Conservation (phyloP, 192 early-diverging fungal genomes). For the Lunasporangiospora selenospora region DNA sequence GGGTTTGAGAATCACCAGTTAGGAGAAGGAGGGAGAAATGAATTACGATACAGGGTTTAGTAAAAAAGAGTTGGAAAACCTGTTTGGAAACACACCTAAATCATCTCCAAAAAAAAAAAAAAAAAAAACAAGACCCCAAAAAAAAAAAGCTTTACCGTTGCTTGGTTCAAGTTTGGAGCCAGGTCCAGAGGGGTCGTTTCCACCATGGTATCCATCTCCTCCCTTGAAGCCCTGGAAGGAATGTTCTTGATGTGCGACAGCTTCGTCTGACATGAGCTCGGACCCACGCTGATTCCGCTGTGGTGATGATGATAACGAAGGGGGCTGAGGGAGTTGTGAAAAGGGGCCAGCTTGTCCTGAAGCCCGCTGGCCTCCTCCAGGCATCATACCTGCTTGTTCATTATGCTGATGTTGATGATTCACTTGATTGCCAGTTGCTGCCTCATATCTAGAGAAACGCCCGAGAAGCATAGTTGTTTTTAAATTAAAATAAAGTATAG, state of each 20-base stretch:
- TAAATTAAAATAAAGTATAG: no score
- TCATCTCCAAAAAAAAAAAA: neutral
- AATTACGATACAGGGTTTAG: neutral
- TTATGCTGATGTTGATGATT: no score
- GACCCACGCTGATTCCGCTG: neutral
- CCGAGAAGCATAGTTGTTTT: no score
- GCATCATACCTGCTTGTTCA: no score
- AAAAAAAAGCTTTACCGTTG: neutral
- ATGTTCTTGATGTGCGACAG: slow-evolving; percentile 15
- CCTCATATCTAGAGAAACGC: no score
- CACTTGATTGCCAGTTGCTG: no score
- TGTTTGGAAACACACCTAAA: neutral
- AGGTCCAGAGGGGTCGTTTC: slow-evolving; percentile 8
- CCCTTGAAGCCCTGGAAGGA: slow-evolving; percentile 16
- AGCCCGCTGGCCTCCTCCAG: no score
- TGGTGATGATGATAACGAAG: neutral
- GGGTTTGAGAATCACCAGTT: neutral
- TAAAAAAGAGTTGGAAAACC: neutral
- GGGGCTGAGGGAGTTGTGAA: neutral
- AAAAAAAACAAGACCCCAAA: neutral
- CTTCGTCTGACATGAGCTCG: slow-evolving; percentile 27
- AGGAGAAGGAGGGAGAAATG: neutral
- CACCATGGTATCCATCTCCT: slow-evolving; percentile 38
- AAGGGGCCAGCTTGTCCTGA: no score
- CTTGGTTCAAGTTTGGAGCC: neutral